These are phyloP conservation scores for Fraxinus xanthoxyloides DNA, from an alignment of 305 asterid species.

Conservation along the genomic window DNA sequence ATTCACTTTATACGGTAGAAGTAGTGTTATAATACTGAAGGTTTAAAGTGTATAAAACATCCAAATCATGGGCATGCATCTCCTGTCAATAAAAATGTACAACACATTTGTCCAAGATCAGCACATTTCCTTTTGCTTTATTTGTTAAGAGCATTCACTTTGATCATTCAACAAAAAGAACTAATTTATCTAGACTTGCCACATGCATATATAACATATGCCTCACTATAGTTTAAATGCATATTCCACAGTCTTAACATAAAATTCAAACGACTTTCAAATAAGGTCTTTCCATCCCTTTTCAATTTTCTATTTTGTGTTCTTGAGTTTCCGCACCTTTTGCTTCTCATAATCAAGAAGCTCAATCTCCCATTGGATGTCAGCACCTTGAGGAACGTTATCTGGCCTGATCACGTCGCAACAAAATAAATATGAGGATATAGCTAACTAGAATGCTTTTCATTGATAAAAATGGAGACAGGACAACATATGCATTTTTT, in stretches of 20 bases:
- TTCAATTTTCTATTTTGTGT: not conserved
- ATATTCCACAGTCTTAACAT: not conserved
- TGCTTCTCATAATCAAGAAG: conserved; percentile 90
- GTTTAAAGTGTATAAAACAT: not conserved
- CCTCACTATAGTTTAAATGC: not conserved
- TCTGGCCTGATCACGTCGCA: conserved; percentile 57
- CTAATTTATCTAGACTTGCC: not conserved
- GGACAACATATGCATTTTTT: not conserved
- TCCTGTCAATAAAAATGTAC: not conserved
- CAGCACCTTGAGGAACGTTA: conserved; percentile 79
- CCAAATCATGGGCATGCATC: not conserved
- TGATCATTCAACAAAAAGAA: not conserved
- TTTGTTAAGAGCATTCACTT: not conserved
- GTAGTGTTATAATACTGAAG: not conserved
- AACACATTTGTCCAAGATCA: not conserved
- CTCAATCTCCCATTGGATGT: conserved; percentile 92
- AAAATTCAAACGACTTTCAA: not conserved
- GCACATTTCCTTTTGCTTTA: not conserved
- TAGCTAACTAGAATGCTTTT: conserved; percentile 5
- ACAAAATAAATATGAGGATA: not conserved
- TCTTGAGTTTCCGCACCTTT: conserved; percentile 49
- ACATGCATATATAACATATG: not conserved
- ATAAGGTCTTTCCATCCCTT: not conserved
- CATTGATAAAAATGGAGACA: not conserved
- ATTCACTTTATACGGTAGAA: not conserved